Base-by-base conservation (phyloP, 805 yeast species). In the Wickerhamomyces ciferrii region DNA sequence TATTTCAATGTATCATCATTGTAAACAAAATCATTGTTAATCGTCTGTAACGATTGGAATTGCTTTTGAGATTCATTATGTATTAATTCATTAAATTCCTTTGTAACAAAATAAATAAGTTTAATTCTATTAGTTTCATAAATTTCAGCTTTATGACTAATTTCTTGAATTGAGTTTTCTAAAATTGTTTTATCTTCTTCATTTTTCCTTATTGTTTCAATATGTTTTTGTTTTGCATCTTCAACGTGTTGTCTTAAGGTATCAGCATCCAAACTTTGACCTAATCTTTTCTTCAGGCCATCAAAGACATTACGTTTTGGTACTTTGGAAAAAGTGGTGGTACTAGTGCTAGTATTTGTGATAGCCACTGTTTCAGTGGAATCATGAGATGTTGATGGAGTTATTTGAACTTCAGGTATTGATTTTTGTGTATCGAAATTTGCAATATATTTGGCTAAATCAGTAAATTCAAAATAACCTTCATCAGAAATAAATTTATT, bases 381-480 rank as follows among this genome's bases (percentile, higher is more conserved):
- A 21, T 14, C 34, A 13, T 20, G n/a, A 17, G 45, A 20, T 5
- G 29, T 9, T 19, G 29, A 19, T 3, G 37, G 37, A 25, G 25
- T 21, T n/a, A 18, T 27, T 7, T 21, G 32, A 21, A 25, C 25
- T 5, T 24, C 37, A 41, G 41, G 24, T 4, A 15, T 15, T 21
- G 23, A 46, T 19, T 42, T 44, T 9, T 29, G 27, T 14, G 46
- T 44, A 21, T 47, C 50, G 23, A 48, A 56, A 5, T 47, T 48
- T 1, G 53, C 51, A 11, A 53, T 54, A 40, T 45, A 59, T 40
- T 56, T 52, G 1, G 62, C 56, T 19, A 59, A 46, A 27, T 59
- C 63, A 0, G 61, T 58, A 34, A 58, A 59, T 43, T 59, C 59
- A 43, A 60, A 62, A 45, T 47, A 61, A 8, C 59, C 63, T 11